Evolutionary conservation across 169 alveolate genomes (phyloP).

Genomic region (Cystoisospora suis): DNA sequence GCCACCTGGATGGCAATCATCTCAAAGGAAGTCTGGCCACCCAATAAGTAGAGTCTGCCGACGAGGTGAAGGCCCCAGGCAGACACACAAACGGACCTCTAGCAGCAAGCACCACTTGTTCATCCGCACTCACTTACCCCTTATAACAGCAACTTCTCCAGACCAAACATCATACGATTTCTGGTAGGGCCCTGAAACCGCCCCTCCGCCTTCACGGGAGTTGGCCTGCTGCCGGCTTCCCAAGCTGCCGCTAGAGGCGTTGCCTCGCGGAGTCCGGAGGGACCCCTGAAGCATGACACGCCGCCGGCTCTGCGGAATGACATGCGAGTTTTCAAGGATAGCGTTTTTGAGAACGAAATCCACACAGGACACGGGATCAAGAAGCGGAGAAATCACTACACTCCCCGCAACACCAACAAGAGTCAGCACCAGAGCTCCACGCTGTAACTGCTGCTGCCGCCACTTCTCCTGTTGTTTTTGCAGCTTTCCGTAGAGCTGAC

Average conservation of each 20-base stretch:
- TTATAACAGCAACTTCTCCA: too few relatives aligned
- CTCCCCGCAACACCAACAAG: background rate
- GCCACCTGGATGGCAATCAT: too few relatives aligned
- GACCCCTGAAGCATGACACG: background rate
- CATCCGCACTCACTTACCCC: too few relatives aligned
- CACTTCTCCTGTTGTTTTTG: background rate
- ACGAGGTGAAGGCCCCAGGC: too few relatives aligned
- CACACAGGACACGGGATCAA: background rate
- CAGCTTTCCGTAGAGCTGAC: background rate
- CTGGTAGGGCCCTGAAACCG: too few relatives aligned
- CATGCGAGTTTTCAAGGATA: constrained; percentile 30
- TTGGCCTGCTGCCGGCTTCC: too few relatives aligned
- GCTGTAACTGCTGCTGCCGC: background rate
- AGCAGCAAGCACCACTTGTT: too few relatives aligned
- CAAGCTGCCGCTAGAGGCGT: background rate
- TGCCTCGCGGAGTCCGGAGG: background rate
- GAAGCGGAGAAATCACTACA: background rate
- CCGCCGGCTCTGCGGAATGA: constrained; percentile 40
- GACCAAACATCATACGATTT: too few relatives aligned
- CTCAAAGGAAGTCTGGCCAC: too few relatives aligned
- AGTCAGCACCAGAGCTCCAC: constrained; percentile 24
- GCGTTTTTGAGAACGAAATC: background rate
- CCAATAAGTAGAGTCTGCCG: too few relatives aligned
- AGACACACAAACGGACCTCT: too few relatives aligned
- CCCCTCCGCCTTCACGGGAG: too few relatives aligned